Evolutionary conservation across 148 eudicot genomes (phyloP).

Genomic region (Diospyros kaki): DNA sequence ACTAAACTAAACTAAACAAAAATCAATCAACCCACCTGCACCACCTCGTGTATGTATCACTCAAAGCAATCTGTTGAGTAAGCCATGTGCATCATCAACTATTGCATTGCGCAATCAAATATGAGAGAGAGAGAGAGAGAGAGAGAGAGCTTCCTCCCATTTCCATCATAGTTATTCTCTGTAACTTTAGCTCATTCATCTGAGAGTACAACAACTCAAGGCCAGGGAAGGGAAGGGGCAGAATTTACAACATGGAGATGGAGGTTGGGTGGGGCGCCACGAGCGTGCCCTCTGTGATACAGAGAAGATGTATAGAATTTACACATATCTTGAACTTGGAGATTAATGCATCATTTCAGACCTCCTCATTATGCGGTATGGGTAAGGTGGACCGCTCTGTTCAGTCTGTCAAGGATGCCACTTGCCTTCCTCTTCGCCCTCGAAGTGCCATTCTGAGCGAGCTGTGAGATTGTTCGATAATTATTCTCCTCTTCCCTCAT

Average conservation of each 20-base stretch:
- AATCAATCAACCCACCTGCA: constrained; percentile 1
- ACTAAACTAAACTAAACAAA: background rate
- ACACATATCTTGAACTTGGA: constrained; percentile 17
- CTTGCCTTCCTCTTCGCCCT: constrained; percentile 94
- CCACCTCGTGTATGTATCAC: background rate
- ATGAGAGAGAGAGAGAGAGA: background rate
- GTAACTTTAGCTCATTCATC: constrained; percentile 11
- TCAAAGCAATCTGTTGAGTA: constrained; percentile 3
- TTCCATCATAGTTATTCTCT: constrained; percentile 19
- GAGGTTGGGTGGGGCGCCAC: constrained; percentile 2
- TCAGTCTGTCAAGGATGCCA: constrained; percentile 74
- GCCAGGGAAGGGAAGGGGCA: background rate
- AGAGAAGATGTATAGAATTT: constrained; percentile 25
- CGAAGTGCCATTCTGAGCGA: constrained; percentile 74
- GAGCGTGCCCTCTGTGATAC: background rate
- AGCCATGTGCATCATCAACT: constrained; percentile 11
- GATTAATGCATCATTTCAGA: constrained; percentile 3
- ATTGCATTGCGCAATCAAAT: background rate
- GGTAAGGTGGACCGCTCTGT: constrained; percentile 51
- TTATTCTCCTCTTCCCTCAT: constrained; percentile 69
- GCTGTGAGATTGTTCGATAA: constrained; percentile 61
- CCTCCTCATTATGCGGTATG: constrained; percentile 54
- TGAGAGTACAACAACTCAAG: constrained; percentile 4
- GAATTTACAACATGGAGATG: constrained; percentile 21
- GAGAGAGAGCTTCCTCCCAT: background rate